Evolutionary conservation across 2,329 filamentous ascomycete species (phyloP).

Genomic region (Aspergillus cejpii): DNA sequence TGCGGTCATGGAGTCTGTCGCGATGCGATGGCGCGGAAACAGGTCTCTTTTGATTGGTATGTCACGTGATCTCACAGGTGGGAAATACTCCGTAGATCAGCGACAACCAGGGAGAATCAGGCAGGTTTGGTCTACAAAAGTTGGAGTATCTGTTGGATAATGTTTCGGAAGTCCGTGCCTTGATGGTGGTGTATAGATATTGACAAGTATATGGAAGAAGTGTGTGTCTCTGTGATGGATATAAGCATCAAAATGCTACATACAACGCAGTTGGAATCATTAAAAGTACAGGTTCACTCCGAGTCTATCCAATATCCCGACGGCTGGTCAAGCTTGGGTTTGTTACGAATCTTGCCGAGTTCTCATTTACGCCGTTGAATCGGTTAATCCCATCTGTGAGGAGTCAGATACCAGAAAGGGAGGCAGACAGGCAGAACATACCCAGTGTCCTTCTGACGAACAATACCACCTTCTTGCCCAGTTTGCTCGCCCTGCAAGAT

Average conservation of each 20-base stretch:
- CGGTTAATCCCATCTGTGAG: conserved; percentile 27
- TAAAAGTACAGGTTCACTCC: conserved; percentile 19
- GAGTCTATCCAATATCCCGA: conserved; percentile 9
- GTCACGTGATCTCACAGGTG: conserved; percentile 11
- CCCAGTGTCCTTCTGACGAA: conserved; percentile 74
- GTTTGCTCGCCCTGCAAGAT: conserved; percentile 47
- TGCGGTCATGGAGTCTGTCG: conserved; percentile 2
- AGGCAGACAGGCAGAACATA: conserved; percentile 32
- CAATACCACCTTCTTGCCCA: conserved; percentile 58
- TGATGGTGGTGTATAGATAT: background rate
- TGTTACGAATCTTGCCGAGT: background rate
- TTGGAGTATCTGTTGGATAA: background rate
- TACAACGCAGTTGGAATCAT: conserved; percentile 11
- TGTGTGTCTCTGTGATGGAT: conserved; percentile 6
- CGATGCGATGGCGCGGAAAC: conserved; percentile 11
- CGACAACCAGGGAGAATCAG: background rate
- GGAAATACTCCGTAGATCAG: too few species aligned
- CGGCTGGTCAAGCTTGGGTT: background rate
- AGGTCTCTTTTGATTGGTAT: background rate
- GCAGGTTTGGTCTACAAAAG: background rate
- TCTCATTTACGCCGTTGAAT: background rate
- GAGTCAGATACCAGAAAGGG: conserved; percentile 6
- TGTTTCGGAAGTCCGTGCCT: too few species aligned
- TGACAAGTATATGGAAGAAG: conserved; percentile 3
- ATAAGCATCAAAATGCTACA: conserved; percentile 9